Base-by-base conservation (phyloP, 805 yeast genomes). In the Hanseniaspora valbyensis region DNA sequence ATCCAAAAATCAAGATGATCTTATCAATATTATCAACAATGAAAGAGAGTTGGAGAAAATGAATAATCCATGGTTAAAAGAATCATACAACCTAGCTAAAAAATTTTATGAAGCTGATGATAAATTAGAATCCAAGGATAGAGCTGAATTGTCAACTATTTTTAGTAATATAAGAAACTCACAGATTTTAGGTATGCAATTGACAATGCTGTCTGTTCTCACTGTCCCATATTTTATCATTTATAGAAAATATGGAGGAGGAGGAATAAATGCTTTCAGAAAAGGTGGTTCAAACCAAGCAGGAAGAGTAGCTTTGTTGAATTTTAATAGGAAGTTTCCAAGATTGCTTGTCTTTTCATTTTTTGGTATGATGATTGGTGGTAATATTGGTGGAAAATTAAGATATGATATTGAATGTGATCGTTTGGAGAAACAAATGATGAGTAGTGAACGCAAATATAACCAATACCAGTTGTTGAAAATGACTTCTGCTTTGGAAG, bases 91-190 rank as follows among this genome's bases (percentile, higher is more conserved):
- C 13, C 57, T 61, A n/a, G 77, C 78, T 2, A 61, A 71, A 49
- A 62, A 66, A 26, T 75, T 77, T 57, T 74, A 76, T 54, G 74
- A 75, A 37, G 67, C 66, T 34, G 83, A 77, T 54, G 71, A 69
- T 33, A 59, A 54, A 4, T 58, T 77, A 38, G 67, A 66, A 19
- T 53, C 64, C 1, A 58, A 60, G 4, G 78, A 77, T 42, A 59
- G 83, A 37, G 56, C 59, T 18, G 65, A 66, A 18, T 57, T 77
- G 21, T 66, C 73, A 2, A 57, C 61, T 12, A 61, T 70, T 10
- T 71, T 70, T 55, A 57, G 64, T 28, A 56, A 62, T 3, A 64
- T 72, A 40, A 63, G 71, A 5, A 56, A 60, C 4, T 55, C 66
- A 1, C 66, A 73, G 28, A 14, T 67, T 16, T 58, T 55, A 30